A percentile compares a stretch with the other conserved stretches of the same genome.
phyloP scores from a whole-genome alignment of 1,139 yeast genomes.

The Pichia sp. region DNA sequence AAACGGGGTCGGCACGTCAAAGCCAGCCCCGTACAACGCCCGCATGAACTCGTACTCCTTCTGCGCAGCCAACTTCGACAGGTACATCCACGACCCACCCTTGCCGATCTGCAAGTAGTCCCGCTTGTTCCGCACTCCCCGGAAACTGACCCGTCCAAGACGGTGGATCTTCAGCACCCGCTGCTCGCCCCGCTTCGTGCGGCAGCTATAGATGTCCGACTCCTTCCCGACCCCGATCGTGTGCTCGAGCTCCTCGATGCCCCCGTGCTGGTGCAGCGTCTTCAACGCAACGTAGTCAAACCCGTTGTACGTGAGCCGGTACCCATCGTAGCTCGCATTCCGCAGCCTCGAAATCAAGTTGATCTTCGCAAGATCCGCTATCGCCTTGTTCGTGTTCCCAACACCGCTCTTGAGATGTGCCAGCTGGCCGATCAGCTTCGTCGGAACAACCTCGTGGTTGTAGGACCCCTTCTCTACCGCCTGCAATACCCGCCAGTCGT shows the following conservation, averaged over 20 bases:
- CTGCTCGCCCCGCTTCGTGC: conserved; percentile 59
- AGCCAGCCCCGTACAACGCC: conserved; percentile 66
- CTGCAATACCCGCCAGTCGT: conserved; percentile 83
- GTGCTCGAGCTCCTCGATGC: conserved; percentile 74
- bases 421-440: conserved; percentile 70
- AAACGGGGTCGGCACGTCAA: conserved; percentile 81
- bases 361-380: conserved; percentile 82
- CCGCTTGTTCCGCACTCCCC: conserved; percentile 87
- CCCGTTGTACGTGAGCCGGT: conserved; percentile 81
- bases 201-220: conserved; percentile 88
- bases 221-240: conserved; percentile 97
- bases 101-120: conserved; percentile 73
- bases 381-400: conserved; percentile 66
- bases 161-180: conserved; percentile 86
- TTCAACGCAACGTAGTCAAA: conserved; percentile 87
- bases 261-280: conserved; percentile 68
- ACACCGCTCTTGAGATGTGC: conserved; percentile 75
- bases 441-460: conserved; percentile 94
- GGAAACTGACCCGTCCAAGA: conserved; percentile 88
- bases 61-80: conserved; percentile 84
- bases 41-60: conserved; percentile 89
- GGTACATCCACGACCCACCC: conserved; percentile 79
- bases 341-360: conserved; percentile 72
- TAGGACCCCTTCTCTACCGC: conserved; percentile 90
- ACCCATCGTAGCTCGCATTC: conserved; percentile 91